These are phyloP conservation scores for Calonectria hawksworthii DNA, from an alignment of 2,329 filamentous ascomycete genomes.

Conservation along the genomic window DNA sequence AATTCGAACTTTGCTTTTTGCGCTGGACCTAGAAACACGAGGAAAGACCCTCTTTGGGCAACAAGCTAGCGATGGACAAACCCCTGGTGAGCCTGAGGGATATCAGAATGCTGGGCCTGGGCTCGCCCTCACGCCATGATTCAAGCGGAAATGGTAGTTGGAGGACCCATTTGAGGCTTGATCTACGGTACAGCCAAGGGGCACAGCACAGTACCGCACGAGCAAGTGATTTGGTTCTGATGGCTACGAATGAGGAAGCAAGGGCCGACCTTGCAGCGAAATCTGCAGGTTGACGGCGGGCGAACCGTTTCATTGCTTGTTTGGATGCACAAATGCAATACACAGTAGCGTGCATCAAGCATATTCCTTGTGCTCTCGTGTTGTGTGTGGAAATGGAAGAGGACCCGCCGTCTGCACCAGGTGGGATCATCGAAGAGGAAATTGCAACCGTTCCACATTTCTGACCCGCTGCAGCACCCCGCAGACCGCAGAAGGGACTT, in stretches of 20 bases:
- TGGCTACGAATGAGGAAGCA: background rate
- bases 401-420: slow-evolving; percentile 15
- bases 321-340: background rate
- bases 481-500: slow-evolving; percentile 13
- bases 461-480: slow-evolving; percentile 26
- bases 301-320: slow-evolving; percentile 11
- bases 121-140: background rate
- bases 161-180: slow-evolving; percentile 1
- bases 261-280: slow-evolving; percentile 8
- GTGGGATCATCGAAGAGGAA: slow-evolving; percentile 41
- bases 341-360: slow-evolving; percentile 10
- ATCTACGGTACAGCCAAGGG: slow-evolving; percentile 18
- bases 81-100: background rate
- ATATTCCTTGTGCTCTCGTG: slow-evolving; percentile 18
- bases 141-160: background rate
- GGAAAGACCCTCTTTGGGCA: slow-evolving; percentile 5
- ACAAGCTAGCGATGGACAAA: background rate
- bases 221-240: background rate
- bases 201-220: background rate
- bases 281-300: slow-evolving; percentile 17
- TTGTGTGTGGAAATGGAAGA: slow-evolving; percentile 26
- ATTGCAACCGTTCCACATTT: slow-evolving; percentile 42
- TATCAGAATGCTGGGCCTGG: background rate
- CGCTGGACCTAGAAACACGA: background rate
- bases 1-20: slow-evolving; percentile 23